Evolutionary conservation across 1,139 yeast genomes (phyloP), one percentile per base, ranked within the genome.

Genomic region (Yarrowia galli): DNA sequence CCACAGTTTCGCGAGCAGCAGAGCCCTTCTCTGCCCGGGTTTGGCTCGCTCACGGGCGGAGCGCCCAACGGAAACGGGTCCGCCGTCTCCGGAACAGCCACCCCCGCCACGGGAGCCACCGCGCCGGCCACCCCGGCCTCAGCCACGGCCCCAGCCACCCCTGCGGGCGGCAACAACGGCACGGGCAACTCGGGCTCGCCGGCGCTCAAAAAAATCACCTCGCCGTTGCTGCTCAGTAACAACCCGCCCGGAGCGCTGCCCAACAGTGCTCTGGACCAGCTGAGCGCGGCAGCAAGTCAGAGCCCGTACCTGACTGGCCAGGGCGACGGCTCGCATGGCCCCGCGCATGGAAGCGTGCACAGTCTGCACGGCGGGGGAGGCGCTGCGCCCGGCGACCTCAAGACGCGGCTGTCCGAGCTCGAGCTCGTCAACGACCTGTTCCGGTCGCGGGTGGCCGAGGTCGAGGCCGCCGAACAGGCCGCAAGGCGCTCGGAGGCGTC

Each of bases 401-500:
- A 86, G 71, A 90, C 97, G 0, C 82, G 96, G 69, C 91, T 92
- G 25, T 86, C 91, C n/a, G 98, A 93, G 76, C 82, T 93, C 69
- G 98, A 93, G 76, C 82, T 93, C 60, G 97, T 93, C 49, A 92
- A 92, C 74, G 98, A 92, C 75, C 81, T 93, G 70, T 90, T 91
- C 80, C 84, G 91, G 72, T 86, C 95, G 5, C 85, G 97, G 72
- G 91, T 93, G 66, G 82, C 85, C 78, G 97, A 93, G 75, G 81
- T 93, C 71, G 97, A 93, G 76, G 70, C 71, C 6, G 69, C 68
- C 2, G 75, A 73, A 51, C 69, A 69, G 25, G 65, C 72, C 4
- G 70, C 71, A 9, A 60, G 73, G 1, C 68, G 68, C 25, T 69
- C 72, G 18, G 74, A 73, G 67, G 68, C 71, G 15, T 69, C 71